Base-by-base conservation (phyloP, 768 basidiomycete genomes). In the Phaeotremella fagi region DNA sequence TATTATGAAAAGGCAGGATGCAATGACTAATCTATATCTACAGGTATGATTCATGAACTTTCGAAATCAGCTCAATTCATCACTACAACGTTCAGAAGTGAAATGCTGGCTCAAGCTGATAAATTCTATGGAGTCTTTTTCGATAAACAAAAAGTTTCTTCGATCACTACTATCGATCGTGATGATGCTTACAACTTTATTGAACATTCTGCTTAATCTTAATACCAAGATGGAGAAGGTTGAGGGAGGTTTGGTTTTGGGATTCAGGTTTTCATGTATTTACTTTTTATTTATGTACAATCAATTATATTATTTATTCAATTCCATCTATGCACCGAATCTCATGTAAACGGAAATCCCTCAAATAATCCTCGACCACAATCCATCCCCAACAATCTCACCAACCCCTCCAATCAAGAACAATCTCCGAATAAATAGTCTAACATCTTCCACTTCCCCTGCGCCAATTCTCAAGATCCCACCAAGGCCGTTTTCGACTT, bases 81-180 rank as follows among this genome's bases (percentile, higher is more conserved):
- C 71, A 94, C 90, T 27, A 99, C 95, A 1, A 99, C 95, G 2
- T 99, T 99, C 82, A 82, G 92, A 53, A 88, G 92, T 0, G 95
- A 99, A 77, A 91, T 99, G 87, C 79, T 98, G 53, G 87, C 88
- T 2, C 86, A 87, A 0, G 90, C 92, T 0, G 92, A 97, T 74
- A 90, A 94, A 70, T 97, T 94, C 73, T 97, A 97, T 58, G 95
- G 95, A 14, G 95, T 98, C 9, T 76, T 94, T 54, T 97, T 95
- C 78, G 90, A 94, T 75, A 89, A 87, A 64, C 88, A 94, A 70
- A 97, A 97, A 72, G 85, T 98, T 54, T 90, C 87, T 50, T 87
- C 87, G 0, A 91, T 97, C 41, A 80, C 85, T 29, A 80, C 82
- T 31, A 97, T 97, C 75, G 86, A 83, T 61, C 81, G 85, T 38